Conservation (phyloP, 108 stramenopile genomes). For the Cyclotella sp. region DNA sequence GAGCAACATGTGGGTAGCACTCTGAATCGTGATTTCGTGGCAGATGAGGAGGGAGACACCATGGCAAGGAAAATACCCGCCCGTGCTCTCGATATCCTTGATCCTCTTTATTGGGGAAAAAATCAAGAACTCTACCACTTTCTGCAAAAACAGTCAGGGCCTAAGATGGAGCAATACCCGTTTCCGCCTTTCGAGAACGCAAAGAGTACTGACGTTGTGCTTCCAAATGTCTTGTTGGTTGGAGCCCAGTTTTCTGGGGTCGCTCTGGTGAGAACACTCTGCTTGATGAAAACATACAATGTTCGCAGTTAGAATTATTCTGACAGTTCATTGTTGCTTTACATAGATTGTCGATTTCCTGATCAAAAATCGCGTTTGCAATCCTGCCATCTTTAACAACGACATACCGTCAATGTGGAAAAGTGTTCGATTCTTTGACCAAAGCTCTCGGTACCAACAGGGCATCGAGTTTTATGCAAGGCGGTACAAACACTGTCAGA, state of each 20-base stretch:
- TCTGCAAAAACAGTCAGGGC: neutral
- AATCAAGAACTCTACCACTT: conserved; percentile 6
- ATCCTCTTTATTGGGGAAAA: conserved; percentile 2
- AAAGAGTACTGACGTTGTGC: neutral
- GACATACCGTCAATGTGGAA: neutral
- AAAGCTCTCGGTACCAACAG: neutral
- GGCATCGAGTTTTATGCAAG: conserved; percentile 8
- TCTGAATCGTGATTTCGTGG: conserved; percentile 5
- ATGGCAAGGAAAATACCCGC: neutral
- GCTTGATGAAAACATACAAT: neutral
- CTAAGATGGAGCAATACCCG: neutral
- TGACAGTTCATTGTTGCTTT: neutral
- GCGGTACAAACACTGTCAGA: conserved; percentile 11
- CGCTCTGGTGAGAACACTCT: neutral
- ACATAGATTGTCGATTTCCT: conserved; percentile 6
- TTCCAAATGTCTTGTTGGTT: conserved; percentile 13
- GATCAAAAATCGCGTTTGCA: neutral
- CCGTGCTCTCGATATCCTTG: neutral
- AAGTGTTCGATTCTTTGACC: neutral
- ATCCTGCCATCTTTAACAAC: neutral
- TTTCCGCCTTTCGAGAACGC: neutral
- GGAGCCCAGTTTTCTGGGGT: conserved; percentile 13
- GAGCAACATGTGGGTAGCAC: neutral
- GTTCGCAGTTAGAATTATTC: neutral
- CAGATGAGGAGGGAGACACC: neutral